Evolutionary conservation across 2,329 filamentous ascomycete genomes (phyloP).

Genomic region (Aspergillus udagawae): DNA sequence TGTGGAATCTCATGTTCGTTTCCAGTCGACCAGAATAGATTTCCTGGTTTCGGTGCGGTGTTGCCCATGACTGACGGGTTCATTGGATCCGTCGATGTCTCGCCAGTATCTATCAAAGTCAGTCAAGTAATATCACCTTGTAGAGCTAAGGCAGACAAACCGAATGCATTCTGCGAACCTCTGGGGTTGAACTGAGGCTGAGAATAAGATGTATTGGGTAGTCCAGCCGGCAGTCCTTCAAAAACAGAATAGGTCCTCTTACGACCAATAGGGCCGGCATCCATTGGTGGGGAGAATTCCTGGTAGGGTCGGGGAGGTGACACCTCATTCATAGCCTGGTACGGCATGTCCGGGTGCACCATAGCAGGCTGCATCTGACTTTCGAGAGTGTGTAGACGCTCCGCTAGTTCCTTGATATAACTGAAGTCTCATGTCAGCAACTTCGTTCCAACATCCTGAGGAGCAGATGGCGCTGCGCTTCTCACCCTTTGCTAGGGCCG

Average conservation of each 20-base stretch:
- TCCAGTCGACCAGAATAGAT: constrained; percentile 37
- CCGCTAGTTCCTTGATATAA: constrained; percentile 88
- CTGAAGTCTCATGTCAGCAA: constrained; percentile 40
- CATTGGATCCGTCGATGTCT: constrained; percentile 28
- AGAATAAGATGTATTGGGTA: constrained; percentile 40
- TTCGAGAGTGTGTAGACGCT: constrained; percentile 77
- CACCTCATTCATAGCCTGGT: constrained; percentile 41
- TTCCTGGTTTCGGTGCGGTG: constrained; percentile 31
- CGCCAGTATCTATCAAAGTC: constrained; percentile 18
- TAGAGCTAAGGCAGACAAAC: constrained; percentile 15
- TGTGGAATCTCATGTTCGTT: constrained; percentile 30
- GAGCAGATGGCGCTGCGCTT: constrained; percentile 1
- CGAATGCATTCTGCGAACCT: constrained; percentile 32
- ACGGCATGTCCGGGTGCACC: constrained; percentile 39
- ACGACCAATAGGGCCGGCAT: constrained; percentile 36
- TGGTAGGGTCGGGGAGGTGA: constrained; percentile 45
- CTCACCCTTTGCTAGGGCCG: constrained; percentile 80
- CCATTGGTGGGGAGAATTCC: constrained; percentile 51
- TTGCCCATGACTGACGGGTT: constrained; percentile 36
- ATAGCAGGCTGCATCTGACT: constrained; percentile 59
- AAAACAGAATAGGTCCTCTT: constrained; percentile 51
- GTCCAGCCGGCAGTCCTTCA: constrained; percentile 42
- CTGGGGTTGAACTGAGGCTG: constrained; percentile 35
- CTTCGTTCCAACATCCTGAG: neutral
- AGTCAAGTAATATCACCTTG: constrained; percentile 3